Conservation (phyloP, 495 filamentous ascomycete genomes). For the Talaromyces ruber region DNA sequence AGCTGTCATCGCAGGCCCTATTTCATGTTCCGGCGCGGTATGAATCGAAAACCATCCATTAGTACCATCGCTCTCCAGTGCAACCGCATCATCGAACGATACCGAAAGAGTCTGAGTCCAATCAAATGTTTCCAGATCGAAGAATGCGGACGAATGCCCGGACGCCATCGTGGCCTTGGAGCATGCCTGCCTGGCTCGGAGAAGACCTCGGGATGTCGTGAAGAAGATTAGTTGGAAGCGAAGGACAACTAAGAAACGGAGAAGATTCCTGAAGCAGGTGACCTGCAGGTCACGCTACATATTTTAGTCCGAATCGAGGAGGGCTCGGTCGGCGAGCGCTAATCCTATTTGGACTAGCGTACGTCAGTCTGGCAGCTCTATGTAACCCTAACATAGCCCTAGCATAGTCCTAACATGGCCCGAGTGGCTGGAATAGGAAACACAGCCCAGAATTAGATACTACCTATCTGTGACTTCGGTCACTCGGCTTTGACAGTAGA, state of each 20-base stretch:
- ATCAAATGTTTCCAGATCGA: neutral
- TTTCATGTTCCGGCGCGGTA: neutral
- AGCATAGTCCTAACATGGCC: too few relatives aligned
- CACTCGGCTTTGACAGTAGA: too few relatives aligned
- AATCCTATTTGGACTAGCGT: neutral
- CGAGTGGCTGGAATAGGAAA: neutral
- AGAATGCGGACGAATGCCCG: neutral
- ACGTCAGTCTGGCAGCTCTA: neutral
- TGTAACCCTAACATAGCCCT: too few relatives aligned
- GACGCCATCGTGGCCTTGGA: neutral
- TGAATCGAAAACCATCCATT: neutral
- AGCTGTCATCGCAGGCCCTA: neutral
- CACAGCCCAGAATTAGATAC: neutral
- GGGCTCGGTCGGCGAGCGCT: neutral
- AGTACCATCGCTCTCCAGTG: neutral
- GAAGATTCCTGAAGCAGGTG: too few relatives aligned
- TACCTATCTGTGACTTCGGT: too few relatives aligned
- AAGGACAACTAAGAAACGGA: too few relatives aligned
- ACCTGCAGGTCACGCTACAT: neutral
- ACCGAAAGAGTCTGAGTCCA: neutral
- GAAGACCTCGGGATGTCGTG: neutral
- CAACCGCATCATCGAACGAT: neutral
- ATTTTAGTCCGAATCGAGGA: neutral
- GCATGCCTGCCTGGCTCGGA: neutral
- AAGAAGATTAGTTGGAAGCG: neutral